Evolutionary conservation across 805 yeast genomes (phyloP).

Genomic region (Starmerella roubikii): DNA sequence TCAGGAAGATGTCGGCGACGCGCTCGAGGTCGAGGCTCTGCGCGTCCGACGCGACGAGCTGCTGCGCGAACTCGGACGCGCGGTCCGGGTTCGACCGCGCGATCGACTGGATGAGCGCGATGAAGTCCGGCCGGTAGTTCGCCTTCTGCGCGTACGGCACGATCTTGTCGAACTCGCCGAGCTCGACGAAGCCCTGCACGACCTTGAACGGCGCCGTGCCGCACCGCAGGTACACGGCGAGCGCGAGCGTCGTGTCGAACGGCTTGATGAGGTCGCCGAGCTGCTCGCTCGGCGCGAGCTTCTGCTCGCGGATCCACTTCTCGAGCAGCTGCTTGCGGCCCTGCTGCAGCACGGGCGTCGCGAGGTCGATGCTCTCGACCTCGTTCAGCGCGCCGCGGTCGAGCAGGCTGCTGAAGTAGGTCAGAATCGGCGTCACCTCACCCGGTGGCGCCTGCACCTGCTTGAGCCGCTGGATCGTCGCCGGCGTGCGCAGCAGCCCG

Average conservation of each 20-base stretch:
- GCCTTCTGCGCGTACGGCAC: slow-evolving; percentile 87
- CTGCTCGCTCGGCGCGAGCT: slow-evolving; percentile 89
- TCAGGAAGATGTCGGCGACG: slow-evolving; percentile 83
- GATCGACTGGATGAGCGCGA: slow-evolving; percentile 77
- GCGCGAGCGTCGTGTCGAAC: slow-evolving; percentile 68
- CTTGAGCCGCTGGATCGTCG: slow-evolving; percentile 85
- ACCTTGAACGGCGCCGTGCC: slow-evolving; percentile 68
- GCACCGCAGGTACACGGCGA: slow-evolving; percentile 81
- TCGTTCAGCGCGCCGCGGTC: slow-evolving; percentile 89
- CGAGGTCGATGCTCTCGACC: slow-evolving; percentile 87
- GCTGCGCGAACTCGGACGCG: slow-evolving; percentile 92
- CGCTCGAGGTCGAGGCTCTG: slow-evolving; percentile 63
- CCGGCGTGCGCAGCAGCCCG: slow-evolving; percentile 69
- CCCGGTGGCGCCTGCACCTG: slow-evolving; percentile 86
- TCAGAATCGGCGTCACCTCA: slow-evolving; percentile 82
- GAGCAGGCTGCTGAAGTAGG: slow-evolving; percentile 78
- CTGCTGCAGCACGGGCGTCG: slow-evolving; percentile 89
- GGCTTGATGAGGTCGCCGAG: slow-evolving; percentile 92
- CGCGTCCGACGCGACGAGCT: slow-evolving; percentile 50
- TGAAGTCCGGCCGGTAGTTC: slow-evolving; percentile 76
- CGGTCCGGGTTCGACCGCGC: slow-evolving; percentile 92
- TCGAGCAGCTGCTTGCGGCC: slow-evolving; percentile 87
- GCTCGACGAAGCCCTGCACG: slow-evolving; percentile 80
- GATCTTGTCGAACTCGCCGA: slow-evolving; percentile 93
- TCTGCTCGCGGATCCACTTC: slow-evolving; percentile 92